Evolutionary conservation across 2,329 filamentous ascomycete genomes (phyloP).

Genomic region (Ophiostoma pallidulum): DNA sequence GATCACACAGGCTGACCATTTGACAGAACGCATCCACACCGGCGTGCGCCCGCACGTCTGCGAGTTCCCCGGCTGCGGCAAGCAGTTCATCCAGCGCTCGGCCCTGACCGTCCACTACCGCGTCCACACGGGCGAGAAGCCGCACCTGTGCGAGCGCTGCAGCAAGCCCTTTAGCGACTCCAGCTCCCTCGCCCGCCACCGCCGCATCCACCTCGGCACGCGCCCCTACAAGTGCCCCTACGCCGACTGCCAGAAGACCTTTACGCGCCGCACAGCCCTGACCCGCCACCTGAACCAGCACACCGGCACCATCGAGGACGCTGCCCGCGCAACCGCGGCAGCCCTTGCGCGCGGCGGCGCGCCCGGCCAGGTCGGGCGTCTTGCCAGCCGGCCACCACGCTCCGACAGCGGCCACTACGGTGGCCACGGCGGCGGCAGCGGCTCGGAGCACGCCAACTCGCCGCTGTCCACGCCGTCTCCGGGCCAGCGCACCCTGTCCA

Average conservation of each 20-base stretch:
- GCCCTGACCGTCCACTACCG: conserved; percentile 91
- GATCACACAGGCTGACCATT: not conserved
- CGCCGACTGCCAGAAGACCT: conserved; percentile 96
- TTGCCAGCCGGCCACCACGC: conserved; percentile 39
- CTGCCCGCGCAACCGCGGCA: conserved; percentile 78
- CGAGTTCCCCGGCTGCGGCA: conserved; percentile 78
- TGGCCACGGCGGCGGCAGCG: conserved; percentile 49
- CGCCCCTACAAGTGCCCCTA: conserved; percentile 96
- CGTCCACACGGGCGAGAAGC: conserved; percentile 96
- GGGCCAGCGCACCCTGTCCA: conserved; percentile 65
- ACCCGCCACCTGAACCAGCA: conserved; percentile 95
- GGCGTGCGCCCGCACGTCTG: conserved; percentile 87
- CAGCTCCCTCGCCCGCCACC: conserved; percentile 84
- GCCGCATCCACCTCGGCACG: conserved; percentile 90
- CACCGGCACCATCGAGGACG: conserved; percentile 89
- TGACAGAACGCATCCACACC: conserved; percentile 83
- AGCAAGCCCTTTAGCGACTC: conserved; percentile 98
- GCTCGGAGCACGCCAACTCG: conserved; percentile 58
- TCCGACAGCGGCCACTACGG: conserved; percentile 53
- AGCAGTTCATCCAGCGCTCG: conserved; percentile 94
- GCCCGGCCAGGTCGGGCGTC: conserved; percentile 25
- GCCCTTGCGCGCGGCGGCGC: conserved; percentile 55
- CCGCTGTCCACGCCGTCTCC: conserved; percentile 76
- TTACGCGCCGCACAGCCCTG: conserved; percentile 87
- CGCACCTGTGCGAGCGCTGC: conserved; percentile 93